Percentiles rank a stretch among this genome's conserved stretches.
phyloP scores from a whole-genome alignment of 140 eudicot genomes.

The Stevia rebaudiana region DNA sequence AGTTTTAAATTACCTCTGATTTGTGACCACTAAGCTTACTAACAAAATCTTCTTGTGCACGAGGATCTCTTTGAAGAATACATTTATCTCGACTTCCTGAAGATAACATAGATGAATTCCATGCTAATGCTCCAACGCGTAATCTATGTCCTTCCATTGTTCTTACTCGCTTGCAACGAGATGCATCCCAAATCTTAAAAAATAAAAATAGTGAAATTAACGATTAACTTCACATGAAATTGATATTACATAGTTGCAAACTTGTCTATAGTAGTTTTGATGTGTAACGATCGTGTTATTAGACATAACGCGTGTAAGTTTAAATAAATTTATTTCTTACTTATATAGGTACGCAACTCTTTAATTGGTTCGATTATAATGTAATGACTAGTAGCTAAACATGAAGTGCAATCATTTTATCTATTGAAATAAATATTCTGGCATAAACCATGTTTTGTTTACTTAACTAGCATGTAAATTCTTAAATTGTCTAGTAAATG shows the following conservation, averaged over 20 bases:
- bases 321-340: background rate
- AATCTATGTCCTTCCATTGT: constrained; percentile 92
- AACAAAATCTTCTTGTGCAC: constrained; percentile 78
- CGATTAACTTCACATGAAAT: background rate
- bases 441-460: no score
- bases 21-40: constrained; percentile 86
- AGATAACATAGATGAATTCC: constrained; percentile 80
- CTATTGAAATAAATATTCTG: no score
- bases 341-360: background rate
- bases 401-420: no score
- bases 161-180: constrained; percentile 78
- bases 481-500: no score
- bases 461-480: no score
- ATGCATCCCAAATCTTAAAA: constrained; percentile 81
- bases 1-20: constrained; percentile 57
- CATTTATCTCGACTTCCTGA: constrained; percentile 96
- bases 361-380: background rate
- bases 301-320: background rate
- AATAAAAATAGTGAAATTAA: background rate
- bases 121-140: constrained; percentile 87
- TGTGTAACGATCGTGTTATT: background rate
- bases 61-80: constrained; percentile 82
- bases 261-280: background rate
- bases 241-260: background rate
- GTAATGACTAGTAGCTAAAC: background rate